Base-by-base conservation (phyloP, 768 basidiomycete genomes). In the Termitomyces sp. region DNA sequence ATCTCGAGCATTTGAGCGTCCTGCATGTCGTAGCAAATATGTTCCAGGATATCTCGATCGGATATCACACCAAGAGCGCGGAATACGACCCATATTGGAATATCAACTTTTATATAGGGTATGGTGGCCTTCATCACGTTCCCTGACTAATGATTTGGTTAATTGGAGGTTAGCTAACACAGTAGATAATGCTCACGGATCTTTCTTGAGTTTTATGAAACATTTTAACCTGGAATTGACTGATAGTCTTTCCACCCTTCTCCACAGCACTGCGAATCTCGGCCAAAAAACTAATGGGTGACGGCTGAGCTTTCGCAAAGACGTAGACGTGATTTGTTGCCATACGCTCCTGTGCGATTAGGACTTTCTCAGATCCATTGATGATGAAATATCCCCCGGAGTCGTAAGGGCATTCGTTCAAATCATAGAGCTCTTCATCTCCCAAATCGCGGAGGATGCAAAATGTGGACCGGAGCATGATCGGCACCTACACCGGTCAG, bases 301-400 rank as follows among this genome's bases (percentile, higher is more conserved):
- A 95, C 4, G 96, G 95, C 63, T 96, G 93, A 0, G 92, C 92
- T 74, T 98, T 99, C 51, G 95, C 94, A 67, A 99, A 99, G 52
- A 98, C 95, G 73, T 98, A 99, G 62, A 99, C 97, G 67, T 97
- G 95, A 75, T 99, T 99, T 23, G 94, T 95, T 10, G 97, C 96
- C 95, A 98, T 98, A 52, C 97, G 87, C 71, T 99, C 97, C 72
- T 99, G 97, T 1, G 97, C 97, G 71, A 99, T 99, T 59, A 99
- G 80, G n/a, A 99, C 97, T 73, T 99, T 99, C 71, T 99, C 97
- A 2, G 97, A 98, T 12, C 97, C 97, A 64, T 98, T 98, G 76
- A 99, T 98, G 68, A 99, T 93, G 71, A 99, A 99, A 71, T 99
- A 99, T 48, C 97, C 97, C 71, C 97, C 97, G 38, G 95, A 94